Evolutionary conservation across 495 filamentous ascomycete species (phyloP).

Genomic region (Baudoinia panamericana): DNA sequence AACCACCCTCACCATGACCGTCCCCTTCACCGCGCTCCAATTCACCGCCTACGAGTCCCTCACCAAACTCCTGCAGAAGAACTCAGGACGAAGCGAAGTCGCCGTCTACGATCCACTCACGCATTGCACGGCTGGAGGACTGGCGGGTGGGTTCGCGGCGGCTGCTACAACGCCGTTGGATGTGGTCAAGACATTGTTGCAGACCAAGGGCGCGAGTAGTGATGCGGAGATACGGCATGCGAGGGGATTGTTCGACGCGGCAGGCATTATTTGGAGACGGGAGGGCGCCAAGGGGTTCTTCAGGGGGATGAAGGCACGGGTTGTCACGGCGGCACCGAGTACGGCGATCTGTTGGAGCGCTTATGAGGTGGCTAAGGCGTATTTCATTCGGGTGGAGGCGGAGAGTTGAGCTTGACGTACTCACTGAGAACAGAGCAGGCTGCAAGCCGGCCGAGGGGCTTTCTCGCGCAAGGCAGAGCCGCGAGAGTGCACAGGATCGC

Average conservation of each 20-base stretch:
- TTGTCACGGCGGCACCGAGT: conserved; percentile 94
- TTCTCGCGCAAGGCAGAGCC: too few relatives aligned
- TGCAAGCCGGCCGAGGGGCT: too few relatives aligned
- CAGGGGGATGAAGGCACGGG: conserved; percentile 76
- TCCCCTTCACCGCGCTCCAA: conserved; percentile 91
- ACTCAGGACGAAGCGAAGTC: too few relatives aligned
- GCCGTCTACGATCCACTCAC: conserved; percentile 92
- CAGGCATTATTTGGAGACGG: conserved; percentile 65
- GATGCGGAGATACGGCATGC: conserved; percentile 77
- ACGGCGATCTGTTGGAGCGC: conserved; percentile 97
- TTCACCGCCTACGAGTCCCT: conserved; percentile 96
- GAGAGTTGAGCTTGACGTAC: too few relatives aligned
- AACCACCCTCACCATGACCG: conserved; percentile 95
- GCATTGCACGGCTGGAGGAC: conserved; percentile 79
- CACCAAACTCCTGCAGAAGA: conserved; percentile 57
- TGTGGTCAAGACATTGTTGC: conserved; percentile 92
- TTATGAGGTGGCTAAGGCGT: conserved; percentile 68
- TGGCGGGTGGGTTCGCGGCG: conserved; percentile 87
- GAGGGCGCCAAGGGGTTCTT: conserved; percentile 84
- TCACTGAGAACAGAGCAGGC: too few relatives aligned
- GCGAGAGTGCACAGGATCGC: too few relatives aligned
- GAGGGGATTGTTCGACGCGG: conserved; percentile 69
- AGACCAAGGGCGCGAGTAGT: conserved; percentile 71
- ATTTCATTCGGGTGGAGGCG: conserved; percentile 39
- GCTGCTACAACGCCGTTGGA: conserved; percentile 91